Conservation (phyloP, 1,284 basidiomycete genomes). For the Porogramme epimiltina region DNA sequence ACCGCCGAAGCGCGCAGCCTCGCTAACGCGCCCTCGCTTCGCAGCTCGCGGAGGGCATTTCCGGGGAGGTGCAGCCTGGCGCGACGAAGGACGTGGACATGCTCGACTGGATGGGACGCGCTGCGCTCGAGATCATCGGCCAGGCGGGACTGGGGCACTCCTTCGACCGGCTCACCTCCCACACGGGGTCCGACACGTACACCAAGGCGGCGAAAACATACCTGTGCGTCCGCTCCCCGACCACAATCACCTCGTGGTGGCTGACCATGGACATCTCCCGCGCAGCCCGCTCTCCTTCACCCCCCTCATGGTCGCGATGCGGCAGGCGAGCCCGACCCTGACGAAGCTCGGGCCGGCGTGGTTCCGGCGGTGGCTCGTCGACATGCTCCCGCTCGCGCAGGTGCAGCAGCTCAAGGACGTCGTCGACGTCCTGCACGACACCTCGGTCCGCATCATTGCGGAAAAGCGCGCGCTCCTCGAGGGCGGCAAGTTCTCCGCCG, state of each 20-base stretch:
- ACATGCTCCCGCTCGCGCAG: slow-evolving; percentile 16
- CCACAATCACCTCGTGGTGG: neutral
- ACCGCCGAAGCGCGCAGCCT: too few relatives aligned
- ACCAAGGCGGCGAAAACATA: slow-evolving; percentile 34
- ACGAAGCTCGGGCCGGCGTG: slow-evolving; percentile 14
- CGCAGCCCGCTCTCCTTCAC: slow-evolving; percentile 20
- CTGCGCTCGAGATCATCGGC: slow-evolving; percentile 36
- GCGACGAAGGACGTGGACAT: slow-evolving; percentile 22
- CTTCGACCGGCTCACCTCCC: slow-evolving; percentile 37
- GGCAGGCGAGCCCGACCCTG: slow-evolving; percentile 15
- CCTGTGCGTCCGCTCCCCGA: slow-evolving; percentile 18
- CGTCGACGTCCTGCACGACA: slow-evolving; percentile 19
- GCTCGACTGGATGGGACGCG: slow-evolving; percentile 40
- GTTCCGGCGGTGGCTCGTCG: slow-evolving; percentile 17
- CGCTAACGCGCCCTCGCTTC: neutral
- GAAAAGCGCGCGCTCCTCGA: slow-evolving; percentile 25
- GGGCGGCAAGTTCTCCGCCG: slow-evolving; percentile 25
- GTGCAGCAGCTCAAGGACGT: slow-evolving; percentile 19
- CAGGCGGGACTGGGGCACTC: slow-evolving; percentile 42
- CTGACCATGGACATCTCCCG: neutral
- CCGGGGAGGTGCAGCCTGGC: slow-evolving; percentile 29
- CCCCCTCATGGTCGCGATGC: slow-evolving; percentile 17
- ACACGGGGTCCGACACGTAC: slow-evolving; percentile 32
- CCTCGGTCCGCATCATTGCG: slow-evolving; percentile 17
- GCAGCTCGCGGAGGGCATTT: slow-evolving; percentile 14